Evolutionary conservation across 2,329 filamentous ascomycete genomes (phyloP).

Genomic region (Calonectria fujianensis): DNA sequence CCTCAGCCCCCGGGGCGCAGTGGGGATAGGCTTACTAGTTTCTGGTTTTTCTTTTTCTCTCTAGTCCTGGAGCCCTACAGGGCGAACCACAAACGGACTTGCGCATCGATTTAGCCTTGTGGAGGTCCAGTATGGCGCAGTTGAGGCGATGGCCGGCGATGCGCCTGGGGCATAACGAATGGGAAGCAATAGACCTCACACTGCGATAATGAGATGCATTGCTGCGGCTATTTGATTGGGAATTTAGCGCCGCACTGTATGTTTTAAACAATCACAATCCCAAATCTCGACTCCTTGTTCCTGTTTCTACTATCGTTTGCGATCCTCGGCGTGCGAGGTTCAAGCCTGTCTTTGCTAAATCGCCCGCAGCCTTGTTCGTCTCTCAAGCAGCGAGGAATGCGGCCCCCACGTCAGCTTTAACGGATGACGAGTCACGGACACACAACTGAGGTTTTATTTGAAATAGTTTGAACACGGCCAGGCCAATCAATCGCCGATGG

Average conservation of each 20-base stretch:
- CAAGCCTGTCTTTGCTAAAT: neutral
- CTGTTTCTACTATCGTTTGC: no score
- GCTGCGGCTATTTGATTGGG: neutral
- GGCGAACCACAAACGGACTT: neutral
- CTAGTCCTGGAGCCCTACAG: neutral
- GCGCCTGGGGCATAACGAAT: neutral
- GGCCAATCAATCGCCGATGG: neutral
- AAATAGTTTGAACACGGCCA: neutral
- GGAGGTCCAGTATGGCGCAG: conserved; percentile 1
- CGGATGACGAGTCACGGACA: conserved; percentile 1
- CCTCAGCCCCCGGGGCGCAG: conserved; percentile 6
- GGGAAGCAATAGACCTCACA: neutral
- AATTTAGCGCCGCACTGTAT: conserved; percentile 3
- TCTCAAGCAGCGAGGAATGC: neutral
- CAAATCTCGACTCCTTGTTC: neutral
- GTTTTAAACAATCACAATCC: neutral
- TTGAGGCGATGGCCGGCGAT: conserved; percentile 1
- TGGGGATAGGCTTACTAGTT: neutral
- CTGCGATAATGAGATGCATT: neutral
- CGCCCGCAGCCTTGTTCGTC: conserved; percentile 2
- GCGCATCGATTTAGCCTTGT: neutral
- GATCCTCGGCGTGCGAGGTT: neutral
- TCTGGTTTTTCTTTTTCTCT: neutral
- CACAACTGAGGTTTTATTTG: neutral
- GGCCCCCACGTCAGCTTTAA: neutral